Base-by-base conservation (phyloP, 129 eudicot species). In the Rutidosis leptorrhynchoides region DNA sequence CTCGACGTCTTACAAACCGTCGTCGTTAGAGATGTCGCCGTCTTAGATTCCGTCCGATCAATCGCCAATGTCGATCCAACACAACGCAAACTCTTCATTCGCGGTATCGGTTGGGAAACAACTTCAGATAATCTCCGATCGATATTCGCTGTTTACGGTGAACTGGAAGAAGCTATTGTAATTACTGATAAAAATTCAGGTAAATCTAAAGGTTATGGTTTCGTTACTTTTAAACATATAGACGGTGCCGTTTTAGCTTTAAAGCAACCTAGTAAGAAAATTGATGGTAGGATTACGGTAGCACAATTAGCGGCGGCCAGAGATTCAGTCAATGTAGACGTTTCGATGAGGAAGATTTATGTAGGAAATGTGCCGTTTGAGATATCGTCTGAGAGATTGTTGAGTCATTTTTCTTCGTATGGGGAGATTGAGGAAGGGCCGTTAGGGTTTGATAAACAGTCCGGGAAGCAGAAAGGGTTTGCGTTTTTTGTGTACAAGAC, bases 391-490 rank as follows among this genome's bases (percentile, higher is more conserved):
- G 96, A 83, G 72, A 81, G 84, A 58, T 48, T 87, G 69, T 78
- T 85, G 81, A 67, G 78, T 15, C 82, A 71, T 29, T 91, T 91
- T 62, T 57, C 83, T 2, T 57, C 71, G 52, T 91, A 76, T 37
- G 97, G 97, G 12, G 97, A 91, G 73, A 83, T 87, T 10, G 97
- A 91, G 70, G 97, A 91, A 43, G 96, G 97, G n/a, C 94, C 97
- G n/a, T 72, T 91, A 63, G 96, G 97, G 83, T 87, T 91, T 68
- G 96, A 91, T 78, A 91, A 87, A 71, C 88, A 77, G 79, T 75
- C 79, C 0, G 96, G 97, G 40, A 91, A 85, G 65, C 74, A 70
- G 0, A 91, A 81, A 42, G 97, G 97, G 11, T 91, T 87, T 83
- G 95, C 96, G 0, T 90, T 87, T 74, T 90, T 90, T 30, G 94